phyloP scores from a whole-genome alignment of 345 rosid species.

The Boechera stricta region DNA sequence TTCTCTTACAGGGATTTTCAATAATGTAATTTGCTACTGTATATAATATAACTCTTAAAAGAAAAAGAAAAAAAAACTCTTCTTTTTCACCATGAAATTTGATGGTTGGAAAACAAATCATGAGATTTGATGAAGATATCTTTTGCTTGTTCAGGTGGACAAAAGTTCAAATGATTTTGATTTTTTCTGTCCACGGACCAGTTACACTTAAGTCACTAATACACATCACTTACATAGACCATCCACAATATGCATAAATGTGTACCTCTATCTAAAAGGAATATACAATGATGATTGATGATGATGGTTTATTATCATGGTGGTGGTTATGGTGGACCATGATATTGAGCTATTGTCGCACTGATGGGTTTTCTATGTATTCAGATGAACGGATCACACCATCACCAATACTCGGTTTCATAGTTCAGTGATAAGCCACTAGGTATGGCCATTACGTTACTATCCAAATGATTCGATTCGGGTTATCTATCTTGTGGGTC shows the following conservation, averaged over 20 bases:
- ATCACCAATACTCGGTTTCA: slow-evolving; percentile 23
- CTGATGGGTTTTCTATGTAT: slow-evolving; percentile 17
- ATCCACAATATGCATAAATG: slow-evolving; percentile 13
- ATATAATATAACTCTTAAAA: background rate
- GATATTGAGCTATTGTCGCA: slow-evolving; percentile 27
- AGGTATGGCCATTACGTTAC: slow-evolving; percentile 21
- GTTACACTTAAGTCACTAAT: slow-evolving; percentile 21
- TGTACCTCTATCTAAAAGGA: slow-evolving; percentile 30
- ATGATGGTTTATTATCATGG: slow-evolving; percentile 33
- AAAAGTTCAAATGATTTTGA: slow-evolving; percentile 36
- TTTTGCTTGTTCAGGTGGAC: slow-evolving; percentile 37
- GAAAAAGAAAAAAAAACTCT: background rate
- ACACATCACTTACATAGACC: slow-evolving; percentile 27
- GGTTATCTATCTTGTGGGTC: slow-evolving; percentile 24
- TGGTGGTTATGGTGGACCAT: slow-evolving; percentile 44
- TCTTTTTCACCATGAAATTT: slow-evolving; percentile 2
- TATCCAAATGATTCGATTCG: slow-evolving; percentile 25
- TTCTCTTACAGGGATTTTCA: background rate
- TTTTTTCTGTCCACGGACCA: slow-evolving; percentile 19
- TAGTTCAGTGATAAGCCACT: slow-evolving; percentile 27
- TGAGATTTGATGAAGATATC: slow-evolving; percentile 34
- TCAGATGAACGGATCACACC: background rate
- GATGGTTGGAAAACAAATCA: slow-evolving; percentile 25
- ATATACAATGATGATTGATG: slow-evolving; percentile 34
- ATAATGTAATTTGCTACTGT: slow-evolving; percentile 8